These are phyloP conservation scores for Microdochium nivale DNA, from an alignment of 2,329 filamentous ascomycete genomes.

Conservation along the genomic window DNA sequence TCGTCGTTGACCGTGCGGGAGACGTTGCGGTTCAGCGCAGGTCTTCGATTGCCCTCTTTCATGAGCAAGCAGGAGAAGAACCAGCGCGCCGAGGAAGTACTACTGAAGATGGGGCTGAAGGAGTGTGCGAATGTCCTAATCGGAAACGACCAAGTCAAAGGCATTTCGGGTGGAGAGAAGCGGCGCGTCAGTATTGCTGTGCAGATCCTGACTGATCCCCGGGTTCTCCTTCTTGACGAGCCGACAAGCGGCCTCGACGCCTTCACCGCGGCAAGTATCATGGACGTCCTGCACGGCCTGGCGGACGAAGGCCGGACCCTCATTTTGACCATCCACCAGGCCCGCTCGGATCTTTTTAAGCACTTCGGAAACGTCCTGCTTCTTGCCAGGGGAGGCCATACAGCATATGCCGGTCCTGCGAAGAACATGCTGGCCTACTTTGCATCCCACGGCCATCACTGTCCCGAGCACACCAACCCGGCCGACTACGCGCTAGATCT, in stretches of 20 bases:
- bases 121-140: slow-evolving; percentile 71
- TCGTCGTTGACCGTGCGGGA: slow-evolving; percentile 70
- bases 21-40: slow-evolving; percentile 62
- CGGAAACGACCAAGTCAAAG: slow-evolving; percentile 64
- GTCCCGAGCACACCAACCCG: slow-evolving; percentile 63
- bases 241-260: slow-evolving; percentile 70
- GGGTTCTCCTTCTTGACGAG: slow-evolving; percentile 65
- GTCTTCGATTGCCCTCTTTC: slow-evolving; percentile 60
- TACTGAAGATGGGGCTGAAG: slow-evolving; percentile 68
- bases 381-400: slow-evolving; percentile 59
- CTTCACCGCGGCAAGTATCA: slow-evolving; percentile 69
- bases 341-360: slow-evolving; percentile 62
- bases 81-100: slow-evolving; percentile 59
- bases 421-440: slow-evolving; percentile 60
- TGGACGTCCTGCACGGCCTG: slow-evolving; percentile 62
- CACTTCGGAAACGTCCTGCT: slow-evolving; percentile 66
- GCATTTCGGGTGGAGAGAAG: slow-evolving; percentile 74
- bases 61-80: slow-evolving; percentile 62
- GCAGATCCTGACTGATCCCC: slow-evolving; percentile 68
- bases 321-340: slow-evolving; percentile 71
- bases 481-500: slow-evolving; percentile 72
- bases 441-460: slow-evolving; percentile 47
- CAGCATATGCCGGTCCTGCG: slow-evolving; percentile 59
- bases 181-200: slow-evolving; percentile 69
- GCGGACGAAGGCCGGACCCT: slow-evolving; percentile 66